Base-by-base conservation (phyloP, 768 basidiomycete species). In the Termitomyces bulborhizus region DNA sequence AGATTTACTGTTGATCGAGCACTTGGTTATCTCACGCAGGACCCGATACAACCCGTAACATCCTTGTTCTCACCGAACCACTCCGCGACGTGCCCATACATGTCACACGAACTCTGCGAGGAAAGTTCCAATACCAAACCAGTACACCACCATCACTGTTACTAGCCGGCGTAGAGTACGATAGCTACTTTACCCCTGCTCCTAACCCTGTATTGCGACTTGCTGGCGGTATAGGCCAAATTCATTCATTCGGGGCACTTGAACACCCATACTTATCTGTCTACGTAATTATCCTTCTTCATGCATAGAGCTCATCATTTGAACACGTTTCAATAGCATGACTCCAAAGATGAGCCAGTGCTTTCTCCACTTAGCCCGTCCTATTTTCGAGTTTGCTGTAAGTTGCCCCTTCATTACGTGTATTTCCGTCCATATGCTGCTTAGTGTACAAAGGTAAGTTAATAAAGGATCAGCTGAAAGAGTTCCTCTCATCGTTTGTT, bases 1-100 rank as follows among this genome's bases (percentile, higher is more conserved):
- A 87, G 97, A 50, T 86, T 93, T 66, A 93, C 93, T 1, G 93
- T 95, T 41, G 94, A 98, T 65, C 86, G 95, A 60, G 94, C 94
- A 7, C 76, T 99, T 18, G 86, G 87, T 21, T 21, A 21, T 21
- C 21, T 21, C 21, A 21, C 21, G 21, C 21, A 21, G 21, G 21
- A 21, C 21, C 21, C 21, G 21, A 21, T 21, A 21, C 21, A 21
- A 21, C 21, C 21, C 21, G 21, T 21, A 21, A 21, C 21, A 21
- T 2, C 21, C 21, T 21, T 21, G 21, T 21, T 21, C 21, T 21
- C 21, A 21, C 21, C 21, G 21, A 21, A 21, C 21, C 21, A 21
- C 21, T 21, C 21, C n/a, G n/a, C n/a, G n/a, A n/a, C n/a, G n/a
- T 21, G 21, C 21, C 21, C 21, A 21, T 21, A 21, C 21, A 21